These are phyloP conservation scores for Heritiera fomes DNA, from an alignment of 345 rosid genomes.

Conservation along the genomic window DNA sequence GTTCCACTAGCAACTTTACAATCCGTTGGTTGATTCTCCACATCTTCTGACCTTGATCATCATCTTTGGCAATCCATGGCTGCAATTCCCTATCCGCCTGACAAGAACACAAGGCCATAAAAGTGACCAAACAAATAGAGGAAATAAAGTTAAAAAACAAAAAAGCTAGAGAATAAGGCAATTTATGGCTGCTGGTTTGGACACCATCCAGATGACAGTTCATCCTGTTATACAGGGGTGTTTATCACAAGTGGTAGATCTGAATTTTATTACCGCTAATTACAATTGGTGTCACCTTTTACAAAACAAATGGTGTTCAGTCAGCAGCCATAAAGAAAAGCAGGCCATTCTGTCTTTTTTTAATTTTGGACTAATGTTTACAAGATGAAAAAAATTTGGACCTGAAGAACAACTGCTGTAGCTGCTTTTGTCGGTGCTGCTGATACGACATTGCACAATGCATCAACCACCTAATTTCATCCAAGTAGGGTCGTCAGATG, in stretches of 20 bases:
- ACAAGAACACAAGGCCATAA: slow-evolving; percentile 33
- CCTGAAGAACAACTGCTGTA: slow-evolving; percentile 97
- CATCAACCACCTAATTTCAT: slow-evolving; percentile 76
- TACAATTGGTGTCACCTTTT: slow-evolving; percentile 14
- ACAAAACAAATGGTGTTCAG: slow-evolving; percentile 15
- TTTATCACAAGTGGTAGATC: background rate
- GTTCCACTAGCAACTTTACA: slow-evolving; percentile 80
- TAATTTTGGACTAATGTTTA: background rate
- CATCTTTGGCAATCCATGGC: slow-evolving; percentile 97
- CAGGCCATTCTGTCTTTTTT: background rate
- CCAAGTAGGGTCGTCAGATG: slow-evolving; percentile 22
- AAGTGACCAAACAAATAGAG: slow-evolving; percentile 34
- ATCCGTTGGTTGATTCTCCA: slow-evolving; percentile 97
- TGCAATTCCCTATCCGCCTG: slow-evolving; percentile 97
- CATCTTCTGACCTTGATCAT: slow-evolving; percentile 88
- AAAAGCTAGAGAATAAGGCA: slow-evolving; percentile 12
- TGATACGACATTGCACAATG: slow-evolving; percentile 90
- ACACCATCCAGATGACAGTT: slow-evolving; percentile 17
- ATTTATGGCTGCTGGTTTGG: slow-evolving; percentile 13
- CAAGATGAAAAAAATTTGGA: slow-evolving; percentile 43
- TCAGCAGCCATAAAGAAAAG: slow-evolving; percentile 15
- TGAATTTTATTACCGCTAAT: background rate
- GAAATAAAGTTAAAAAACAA: background rate
- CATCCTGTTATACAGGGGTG: background rate
- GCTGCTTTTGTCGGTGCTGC: slow-evolving; percentile 91